Base-by-base conservation (phyloP, 2,329 filamentous ascomycete species). In the Golovinomyces cichoracearum region DNA sequence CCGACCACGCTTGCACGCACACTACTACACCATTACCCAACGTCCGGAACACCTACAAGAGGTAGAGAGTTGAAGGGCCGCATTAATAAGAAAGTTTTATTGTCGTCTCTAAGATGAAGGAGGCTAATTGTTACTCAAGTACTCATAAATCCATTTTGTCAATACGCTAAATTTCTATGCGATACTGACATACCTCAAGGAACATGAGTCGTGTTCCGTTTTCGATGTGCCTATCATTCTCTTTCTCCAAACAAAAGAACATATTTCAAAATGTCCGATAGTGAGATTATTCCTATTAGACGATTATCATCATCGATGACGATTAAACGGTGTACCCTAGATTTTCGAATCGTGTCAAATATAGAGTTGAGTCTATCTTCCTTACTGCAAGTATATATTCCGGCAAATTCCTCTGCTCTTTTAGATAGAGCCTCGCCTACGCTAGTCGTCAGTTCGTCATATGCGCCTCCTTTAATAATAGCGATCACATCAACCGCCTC, bases 401-500 rank as follows among this genome's bases (percentile, higher is more conserved):
- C 90, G 0, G 85, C 80, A 59, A 93, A 94, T 57, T 94, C 88
- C 48, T 92, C 82, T 12, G 83, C 76, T 53, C 88, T 75, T 63
- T 82, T 92, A 57, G 83, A 78, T 49, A 95, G 67, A 1, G 88
- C 88, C 53, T 94, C 86, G 40, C 88, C 90, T 4, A 95, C 83
- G 5, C 74, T 83, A 19, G 85, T 74, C 51, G 80, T 78, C 50
- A 98, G 69, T 55, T 94, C 88, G 54, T 95, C 90, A 60, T 95
- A 95, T 31, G 77, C 77, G 19, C 86, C 85, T 21, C 84, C 85
- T 64, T 92, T 93, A 65, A 98, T 93, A 57, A 93, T 78, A 0
- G 86, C 80, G 56, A 98, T 93, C 52, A 98, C 86, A 63, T 98
- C 90, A 47, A 98, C 86, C 1, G 90, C 83, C 65, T 98, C 92